These are phyloP conservation scores for Chara braunii DNA, from an alignment of 139 green algal genomes.

Conservation along the genomic window DNA sequence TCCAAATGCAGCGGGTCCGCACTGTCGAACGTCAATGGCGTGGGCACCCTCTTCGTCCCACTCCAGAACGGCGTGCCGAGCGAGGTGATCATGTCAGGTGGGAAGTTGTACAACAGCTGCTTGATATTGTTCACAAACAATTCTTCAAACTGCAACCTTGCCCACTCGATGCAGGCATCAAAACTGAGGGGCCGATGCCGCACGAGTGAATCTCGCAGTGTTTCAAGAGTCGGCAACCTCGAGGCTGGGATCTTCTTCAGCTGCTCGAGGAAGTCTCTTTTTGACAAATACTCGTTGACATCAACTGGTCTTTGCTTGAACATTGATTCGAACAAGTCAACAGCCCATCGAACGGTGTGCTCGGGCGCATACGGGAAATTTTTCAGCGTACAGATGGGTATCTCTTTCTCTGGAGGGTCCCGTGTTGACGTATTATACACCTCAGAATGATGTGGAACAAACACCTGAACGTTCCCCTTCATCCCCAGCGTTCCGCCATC, in stretches of 20 bases:
- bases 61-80: constrained; percentile 39
- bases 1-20: constrained; percentile 33
- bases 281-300: constrained; percentile 40
- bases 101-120: constrained; percentile 35
- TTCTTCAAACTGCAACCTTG: constrained; percentile 42
- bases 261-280: constrained; percentile 22
- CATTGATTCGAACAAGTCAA: constrained; percentile 34
- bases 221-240: constrained; percentile 23
- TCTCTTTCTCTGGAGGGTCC: constrained; percentile 25
- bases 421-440: constrained; percentile 35
- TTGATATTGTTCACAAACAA: constrained; percentile 44
- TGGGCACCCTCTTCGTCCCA: constrained; percentile 38
- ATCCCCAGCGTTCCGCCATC: constrained; percentile 28
- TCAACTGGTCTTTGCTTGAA: constrained; percentile 30
- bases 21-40: constrained; percentile 36
- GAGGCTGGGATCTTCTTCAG: constrained; percentile 19
- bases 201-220: constrained; percentile 30
- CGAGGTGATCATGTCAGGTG: constrained; percentile 31
- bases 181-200: constrained; percentile 29
- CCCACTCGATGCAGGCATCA: constrained; percentile 43
- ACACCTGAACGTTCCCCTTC: constrained; percentile 40
- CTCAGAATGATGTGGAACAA: constrained; percentile 42
- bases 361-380: constrained; percentile 42
- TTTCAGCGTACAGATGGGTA: constrained; percentile 35
- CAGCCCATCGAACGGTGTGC: constrained; percentile 33